Evolutionary conservation across 2,329 filamentous ascomycete genomes (phyloP), one percentile per base, ranked within the genome.

Genomic region (Diaporthe capsici): DNA sequence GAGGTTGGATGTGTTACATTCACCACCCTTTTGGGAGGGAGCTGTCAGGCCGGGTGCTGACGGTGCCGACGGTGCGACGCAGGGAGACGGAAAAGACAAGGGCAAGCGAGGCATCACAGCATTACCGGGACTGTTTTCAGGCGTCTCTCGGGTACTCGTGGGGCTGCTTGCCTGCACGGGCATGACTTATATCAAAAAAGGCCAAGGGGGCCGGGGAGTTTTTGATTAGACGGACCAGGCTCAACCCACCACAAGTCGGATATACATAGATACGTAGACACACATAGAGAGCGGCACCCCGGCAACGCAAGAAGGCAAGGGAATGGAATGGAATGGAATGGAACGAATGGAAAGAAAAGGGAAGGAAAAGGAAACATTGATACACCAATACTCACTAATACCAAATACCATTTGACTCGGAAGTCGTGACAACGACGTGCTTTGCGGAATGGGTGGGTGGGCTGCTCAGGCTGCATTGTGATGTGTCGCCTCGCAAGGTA

Each of bases 401-500:
- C 15, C 4, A 42, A 42, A 42, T 61, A 61, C 31, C 37, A 25
- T 61, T 61, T 61, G 37, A 31, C 39, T 22, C 25, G 8, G 25
- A 20, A 22, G 28, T 34, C 44, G 20, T 34, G 28, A 37, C 10
- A 7, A 34, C 17, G 25, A 15, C 42, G 28, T 49, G 10, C 12
- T 22, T 34, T 9, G 31, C 12, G 55, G 17, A 13, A 39, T 1
- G 5, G 31, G 31, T 31, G 9, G 28, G 31, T n/a, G 31, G 17
- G 28, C 10, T 28, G 20, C 28, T 51, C 22, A 12, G 20, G 44
- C 44, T 37, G 31, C 20, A 51, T 17, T 67, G 28, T 67, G 63
- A 67, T 25, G 28, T 51, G 28, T 67, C 63, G 28, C 44, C 61
- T 65, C 61, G 61, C 61, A 65, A 47, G 42, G 42, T 34, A n/a